Conservation (phyloP, 108 stramenopile genomes). For the Cyclotella kingstonii region DNA sequence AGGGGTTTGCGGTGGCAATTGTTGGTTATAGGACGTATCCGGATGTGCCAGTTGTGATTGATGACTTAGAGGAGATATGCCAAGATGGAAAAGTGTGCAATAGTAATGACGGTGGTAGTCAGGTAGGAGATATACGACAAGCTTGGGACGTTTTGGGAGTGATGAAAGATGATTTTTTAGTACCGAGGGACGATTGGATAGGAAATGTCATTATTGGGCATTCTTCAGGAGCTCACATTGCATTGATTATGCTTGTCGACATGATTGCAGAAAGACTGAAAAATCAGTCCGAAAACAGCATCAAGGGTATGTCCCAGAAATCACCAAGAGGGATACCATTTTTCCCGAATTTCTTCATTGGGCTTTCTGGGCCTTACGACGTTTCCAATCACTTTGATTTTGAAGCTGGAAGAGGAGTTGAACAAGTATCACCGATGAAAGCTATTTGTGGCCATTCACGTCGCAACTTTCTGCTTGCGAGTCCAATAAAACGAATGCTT, state of each 20-base stretch:
- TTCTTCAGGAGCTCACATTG: slow-evolving; percentile 80
- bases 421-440: slow-evolving; percentile 82
- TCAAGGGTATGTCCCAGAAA: neutral
- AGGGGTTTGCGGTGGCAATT: slow-evolving; percentile 30
- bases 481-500: slow-evolving; percentile 52
- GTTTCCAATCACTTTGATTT: slow-evolving; percentile 83
- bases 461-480: slow-evolving; percentile 51
- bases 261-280: slow-evolving; percentile 25
- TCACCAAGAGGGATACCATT: neutral
- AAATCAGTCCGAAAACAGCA: neutral
- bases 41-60: slow-evolving; percentile 34
- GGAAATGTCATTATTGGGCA: slow-evolving; percentile 69
- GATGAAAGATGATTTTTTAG: neutral
- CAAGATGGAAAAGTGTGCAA: too few species aligned
- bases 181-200: slow-evolving; percentile 20
- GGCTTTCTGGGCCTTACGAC: slow-evolving; percentile 74
- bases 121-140: slow-evolving; percentile 54
- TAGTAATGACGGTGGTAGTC: slow-evolving; percentile 7
- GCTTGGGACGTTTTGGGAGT: slow-evolving; percentile 18
- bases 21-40: slow-evolving; percentile 82
- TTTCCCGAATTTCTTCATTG: slow-evolving; percentile 51
- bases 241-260: slow-evolving; percentile 55
- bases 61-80: slow-evolving; percentile 6
- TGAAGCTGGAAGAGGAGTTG: slow-evolving; percentile 81
- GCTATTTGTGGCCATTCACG: slow-evolving; percentile 62